Conservation (phyloP, 306 rosid species). For the Trifolium dubium region DNA sequence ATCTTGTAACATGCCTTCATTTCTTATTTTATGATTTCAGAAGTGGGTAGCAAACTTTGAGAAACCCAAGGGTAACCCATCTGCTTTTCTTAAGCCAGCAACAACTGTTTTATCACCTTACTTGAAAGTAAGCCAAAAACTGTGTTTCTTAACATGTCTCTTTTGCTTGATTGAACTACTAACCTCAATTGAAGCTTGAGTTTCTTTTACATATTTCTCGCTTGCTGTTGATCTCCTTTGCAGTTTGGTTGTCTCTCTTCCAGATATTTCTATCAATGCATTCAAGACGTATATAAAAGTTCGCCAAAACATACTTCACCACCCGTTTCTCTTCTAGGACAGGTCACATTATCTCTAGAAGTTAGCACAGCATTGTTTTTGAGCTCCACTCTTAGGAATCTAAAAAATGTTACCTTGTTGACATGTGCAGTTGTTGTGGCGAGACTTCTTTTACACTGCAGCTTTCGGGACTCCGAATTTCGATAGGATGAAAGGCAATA, state of each 20-base stretch:
- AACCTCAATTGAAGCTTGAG: background rate
- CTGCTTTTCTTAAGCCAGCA: constrained; percentile 83
- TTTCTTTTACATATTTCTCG: background rate
- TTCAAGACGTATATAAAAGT: constrained; percentile 68
- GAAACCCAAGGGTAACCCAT: constrained; percentile 94
- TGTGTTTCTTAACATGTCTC: constrained; percentile 18
- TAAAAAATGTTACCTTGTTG: constrained; percentile 37
- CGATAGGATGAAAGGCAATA: constrained; percentile 77
- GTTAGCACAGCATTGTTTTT: constrained; percentile 20
- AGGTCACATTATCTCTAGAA: constrained; percentile 55
- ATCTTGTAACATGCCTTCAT: constrained; percentile 28
- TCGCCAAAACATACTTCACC: constrained; percentile 74
- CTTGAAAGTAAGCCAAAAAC: constrained; percentile 72
- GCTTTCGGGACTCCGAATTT: constrained; percentile 95
- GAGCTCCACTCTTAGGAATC: constrained; percentile 35
- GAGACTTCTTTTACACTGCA: constrained; percentile 89
- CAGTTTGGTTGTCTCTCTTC: constrained; percentile 98
- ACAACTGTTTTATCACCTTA: constrained; percentile 92
- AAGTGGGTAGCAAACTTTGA: constrained; percentile 89
- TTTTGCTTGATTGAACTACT: constrained; percentile 24
- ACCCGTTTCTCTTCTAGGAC: constrained; percentile 91
- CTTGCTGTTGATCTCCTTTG: constrained; percentile 44
- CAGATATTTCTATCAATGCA: constrained; percentile 79
- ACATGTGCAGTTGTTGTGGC: constrained; percentile 73
- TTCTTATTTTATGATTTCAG: constrained; percentile 44